Conservation (phyloP, 2,329 filamentous ascomycete species). For the Alternaria solani region DNA sequence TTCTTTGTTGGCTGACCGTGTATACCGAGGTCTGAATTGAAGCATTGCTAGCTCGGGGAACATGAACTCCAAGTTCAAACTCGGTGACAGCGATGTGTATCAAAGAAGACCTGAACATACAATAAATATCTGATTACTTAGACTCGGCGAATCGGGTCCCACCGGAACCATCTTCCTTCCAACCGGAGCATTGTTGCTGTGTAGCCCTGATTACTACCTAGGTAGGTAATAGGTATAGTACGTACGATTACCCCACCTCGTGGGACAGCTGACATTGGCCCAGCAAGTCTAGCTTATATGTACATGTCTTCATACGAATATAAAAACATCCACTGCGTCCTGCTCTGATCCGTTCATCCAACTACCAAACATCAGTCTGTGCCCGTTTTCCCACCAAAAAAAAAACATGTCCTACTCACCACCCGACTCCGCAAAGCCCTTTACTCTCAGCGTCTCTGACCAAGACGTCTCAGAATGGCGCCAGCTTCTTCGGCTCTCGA, state of each 20-base stretch:
- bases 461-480: constrained; percentile 46
- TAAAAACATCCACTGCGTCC: neutral
- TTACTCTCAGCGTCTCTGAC: constrained; percentile 45
- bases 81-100: neutral
- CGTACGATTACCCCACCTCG: neutral
- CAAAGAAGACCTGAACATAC: neutral
- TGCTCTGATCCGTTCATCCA: neutral
- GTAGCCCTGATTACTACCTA: neutral
- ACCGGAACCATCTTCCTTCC: neutral
- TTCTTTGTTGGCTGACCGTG: neutral
- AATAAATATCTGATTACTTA: neutral
- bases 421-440: constrained; percentile 41
- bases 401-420: constrained; percentile 45
- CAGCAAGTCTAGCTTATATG: neutral
- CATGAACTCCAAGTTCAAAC: neutral
- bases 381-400: constrained; percentile 4
- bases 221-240: no score
- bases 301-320: neutral
- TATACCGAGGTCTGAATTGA: neutral
- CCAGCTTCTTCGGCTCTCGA: constrained; percentile 48
- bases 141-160: neutral
- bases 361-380: neutral
- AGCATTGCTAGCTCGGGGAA: neutral
- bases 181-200: neutral
- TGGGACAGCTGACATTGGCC: neutral